A percentile compares a stretch with the other conserved stretches of the same genome.
Conservation (phyloP, 768 basidiomycete species). For the Trametes punicea region DNA sequence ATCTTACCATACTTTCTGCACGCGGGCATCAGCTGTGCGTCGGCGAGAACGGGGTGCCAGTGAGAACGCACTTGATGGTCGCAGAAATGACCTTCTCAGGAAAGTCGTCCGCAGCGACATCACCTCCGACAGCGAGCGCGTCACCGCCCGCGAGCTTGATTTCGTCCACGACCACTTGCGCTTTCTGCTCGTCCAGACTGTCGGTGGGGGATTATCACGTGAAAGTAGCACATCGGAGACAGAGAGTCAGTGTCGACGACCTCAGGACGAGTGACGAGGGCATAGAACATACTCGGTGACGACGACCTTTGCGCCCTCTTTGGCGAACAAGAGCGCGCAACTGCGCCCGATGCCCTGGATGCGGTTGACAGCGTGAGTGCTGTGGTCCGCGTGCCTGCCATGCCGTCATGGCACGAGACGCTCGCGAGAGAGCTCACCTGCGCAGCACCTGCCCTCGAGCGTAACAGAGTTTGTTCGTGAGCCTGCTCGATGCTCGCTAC, state of each 20-base stretch:
- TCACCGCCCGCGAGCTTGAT: slow-evolving; percentile 73
- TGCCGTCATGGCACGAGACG: slow-evolving; percentile 13
- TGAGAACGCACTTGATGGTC: slow-evolving; percentile 60
- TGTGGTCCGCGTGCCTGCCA: neutral
- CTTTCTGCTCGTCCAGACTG: slow-evolving; percentile 72
- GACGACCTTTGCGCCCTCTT: slow-evolving; percentile 85
- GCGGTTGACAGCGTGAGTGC: neutral
- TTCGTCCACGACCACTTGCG: slow-evolving; percentile 63
- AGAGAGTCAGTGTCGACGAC: neutral
- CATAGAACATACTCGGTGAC: slow-evolving; percentile 64
- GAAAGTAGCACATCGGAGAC: neutral
- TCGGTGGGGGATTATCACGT: slow-evolving; percentile 3
- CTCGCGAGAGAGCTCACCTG: slow-evolving; percentile 45
- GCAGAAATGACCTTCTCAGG: slow-evolving; percentile 74
- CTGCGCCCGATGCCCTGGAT: slow-evolving; percentile 76
- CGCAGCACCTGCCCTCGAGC: slow-evolving; percentile 55
- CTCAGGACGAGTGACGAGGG: neutral
- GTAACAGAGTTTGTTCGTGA: slow-evolving; percentile 1
- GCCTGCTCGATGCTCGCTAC: slow-evolving; percentile 8
- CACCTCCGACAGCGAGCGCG: slow-evolving; percentile 70
- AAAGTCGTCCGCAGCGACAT: slow-evolving; percentile 81
- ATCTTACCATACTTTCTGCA: slow-evolving; percentile 78
- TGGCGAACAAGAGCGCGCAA: slow-evolving; percentile 72
- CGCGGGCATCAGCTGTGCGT: neutral
- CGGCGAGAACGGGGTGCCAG: neutral